Evolutionary conservation across 108 stramenopile genomes (phyloP).

Genomic region (Aurantiochytrium sp.): DNA sequence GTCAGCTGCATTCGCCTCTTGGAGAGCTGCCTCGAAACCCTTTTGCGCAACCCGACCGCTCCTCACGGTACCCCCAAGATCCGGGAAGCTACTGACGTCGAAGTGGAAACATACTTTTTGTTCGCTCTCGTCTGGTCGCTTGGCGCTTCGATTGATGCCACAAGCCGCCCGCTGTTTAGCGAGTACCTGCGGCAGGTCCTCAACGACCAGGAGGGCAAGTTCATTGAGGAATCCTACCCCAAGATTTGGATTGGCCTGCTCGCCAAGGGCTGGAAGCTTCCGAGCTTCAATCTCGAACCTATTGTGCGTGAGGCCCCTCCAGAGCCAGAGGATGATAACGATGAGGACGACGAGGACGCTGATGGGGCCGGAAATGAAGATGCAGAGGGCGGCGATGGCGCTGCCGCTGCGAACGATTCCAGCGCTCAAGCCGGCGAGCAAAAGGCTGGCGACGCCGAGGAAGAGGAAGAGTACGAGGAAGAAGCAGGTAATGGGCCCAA

Average conservation of each 20-base stretch:
- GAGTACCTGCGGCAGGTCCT: constrained; percentile 19
- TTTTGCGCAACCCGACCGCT: background rate
- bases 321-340: background rate
- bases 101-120: constrained; percentile 48
- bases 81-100: background rate
- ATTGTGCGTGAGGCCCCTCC: background rate
- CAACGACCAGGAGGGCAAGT: constrained; percentile 1
- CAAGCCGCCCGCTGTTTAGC: constrained; percentile 27
- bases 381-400: background rate
- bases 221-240: background rate
- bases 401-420: too few relatives aligned
- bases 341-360: background rate
- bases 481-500: background rate
- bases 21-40: constrained; percentile 29
- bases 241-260: constrained; percentile 13
- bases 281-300: constrained; percentile 21
- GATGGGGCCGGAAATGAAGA: background rate
- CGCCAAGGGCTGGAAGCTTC: constrained; percentile 33
- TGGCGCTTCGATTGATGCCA: constrained; percentile 34
- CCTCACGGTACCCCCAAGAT: background rate
- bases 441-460: background rate
- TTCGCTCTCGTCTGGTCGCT: constrained; percentile 48
- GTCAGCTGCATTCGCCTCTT: constrained; percentile 38
- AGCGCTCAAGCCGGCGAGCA: background rate
- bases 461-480: background rate